Conservation (phyloP, 768 basidiomycete species). For the Rhizopogon sp. region DNA sequence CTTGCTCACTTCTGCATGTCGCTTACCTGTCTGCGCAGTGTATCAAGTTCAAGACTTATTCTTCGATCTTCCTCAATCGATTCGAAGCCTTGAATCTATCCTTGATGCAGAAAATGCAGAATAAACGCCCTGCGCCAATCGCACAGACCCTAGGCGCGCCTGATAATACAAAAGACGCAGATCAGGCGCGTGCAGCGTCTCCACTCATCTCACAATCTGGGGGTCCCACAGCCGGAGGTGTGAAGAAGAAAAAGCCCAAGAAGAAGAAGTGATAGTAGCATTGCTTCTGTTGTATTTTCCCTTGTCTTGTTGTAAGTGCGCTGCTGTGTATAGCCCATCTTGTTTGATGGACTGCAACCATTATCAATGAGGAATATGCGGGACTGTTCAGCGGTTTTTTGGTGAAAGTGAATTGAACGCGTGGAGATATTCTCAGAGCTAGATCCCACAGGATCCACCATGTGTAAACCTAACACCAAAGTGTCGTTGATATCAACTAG, state of each 20-base stretch:
- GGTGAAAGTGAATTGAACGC: background rate
- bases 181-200: constrained; percentile 28
- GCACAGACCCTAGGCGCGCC: constrained; percentile 10
- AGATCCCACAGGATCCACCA: too few species aligned
- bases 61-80: constrained; percentile 92
- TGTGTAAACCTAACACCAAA: background rate
- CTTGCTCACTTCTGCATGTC: background rate
- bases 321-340: background rate
- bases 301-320: background rate
- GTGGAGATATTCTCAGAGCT: too few species aligned
- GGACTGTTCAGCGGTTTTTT: background rate
- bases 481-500: background rate
- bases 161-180: constrained; percentile 14
- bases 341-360: background rate
- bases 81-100: constrained; percentile 90
- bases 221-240: constrained; percentile 46
- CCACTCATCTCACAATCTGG: constrained; percentile 27
- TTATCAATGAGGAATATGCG: background rate
- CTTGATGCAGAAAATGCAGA: constrained; percentile 84
- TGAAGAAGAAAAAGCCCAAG: constrained; percentile 82
- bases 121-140: constrained; percentile 39
- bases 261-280: constrained; percentile 56
- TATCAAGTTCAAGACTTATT: constrained; percentile 93
- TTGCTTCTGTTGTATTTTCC: background rate
- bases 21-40: constrained; percentile 47